Evolutionary conservation across 2,329 filamentous ascomycete species (phyloP).

Genomic region (Trichoderma semiorbis): DNA sequence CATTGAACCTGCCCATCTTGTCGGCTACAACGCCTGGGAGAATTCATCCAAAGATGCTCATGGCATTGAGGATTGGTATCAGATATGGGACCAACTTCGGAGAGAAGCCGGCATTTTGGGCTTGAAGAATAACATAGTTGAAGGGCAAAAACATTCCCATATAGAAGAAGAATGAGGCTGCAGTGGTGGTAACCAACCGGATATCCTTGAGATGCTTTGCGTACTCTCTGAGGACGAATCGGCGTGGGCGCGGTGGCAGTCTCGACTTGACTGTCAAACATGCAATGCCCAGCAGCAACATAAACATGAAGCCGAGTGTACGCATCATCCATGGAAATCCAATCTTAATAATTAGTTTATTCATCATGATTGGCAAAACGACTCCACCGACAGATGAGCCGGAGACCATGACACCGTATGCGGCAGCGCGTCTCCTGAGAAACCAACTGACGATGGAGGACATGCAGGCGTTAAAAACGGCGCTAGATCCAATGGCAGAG

Average conservation of each 20-base stretch:
- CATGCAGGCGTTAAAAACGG: slow-evolving; percentile 42
- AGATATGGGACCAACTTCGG: slow-evolving; percentile 43
- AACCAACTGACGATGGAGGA: slow-evolving; percentile 51
- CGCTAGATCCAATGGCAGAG: slow-evolving; percentile 40
- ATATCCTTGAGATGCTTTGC: slow-evolving; percentile 44
- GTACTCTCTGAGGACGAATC: slow-evolving; percentile 47
- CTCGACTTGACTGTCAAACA: slow-evolving; percentile 39
- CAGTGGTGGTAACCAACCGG: slow-evolving; percentile 41
- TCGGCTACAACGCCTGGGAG: slow-evolving; percentile 48
- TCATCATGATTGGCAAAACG: slow-evolving; percentile 58
- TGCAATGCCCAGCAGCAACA: slow-evolving; percentile 36
- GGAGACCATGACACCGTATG: slow-evolving; percentile 51
- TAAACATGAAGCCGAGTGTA: slow-evolving; percentile 44
- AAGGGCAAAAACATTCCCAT: slow-evolving; percentile 53
- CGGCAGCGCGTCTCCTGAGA: slow-evolving; percentile 46
- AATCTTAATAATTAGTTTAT: slow-evolving; percentile 48
- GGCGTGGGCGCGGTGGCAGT: slow-evolving; percentile 43
- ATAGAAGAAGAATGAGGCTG: slow-evolving; percentile 53
- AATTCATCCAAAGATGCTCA: slow-evolving; percentile 51
- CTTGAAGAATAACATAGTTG: slow-evolving; percentile 51
- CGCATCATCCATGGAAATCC: slow-evolving; percentile 50
- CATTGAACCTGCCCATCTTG: slow-evolving; percentile 44
- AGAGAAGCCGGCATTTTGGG: slow-evolving; percentile 42
- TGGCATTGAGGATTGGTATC: slow-evolving; percentile 55
- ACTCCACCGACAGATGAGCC: slow-evolving; percentile 55